Base-by-base conservation (phyloP, 805 yeast species). In the Nakazawaea peltata region DNA sequence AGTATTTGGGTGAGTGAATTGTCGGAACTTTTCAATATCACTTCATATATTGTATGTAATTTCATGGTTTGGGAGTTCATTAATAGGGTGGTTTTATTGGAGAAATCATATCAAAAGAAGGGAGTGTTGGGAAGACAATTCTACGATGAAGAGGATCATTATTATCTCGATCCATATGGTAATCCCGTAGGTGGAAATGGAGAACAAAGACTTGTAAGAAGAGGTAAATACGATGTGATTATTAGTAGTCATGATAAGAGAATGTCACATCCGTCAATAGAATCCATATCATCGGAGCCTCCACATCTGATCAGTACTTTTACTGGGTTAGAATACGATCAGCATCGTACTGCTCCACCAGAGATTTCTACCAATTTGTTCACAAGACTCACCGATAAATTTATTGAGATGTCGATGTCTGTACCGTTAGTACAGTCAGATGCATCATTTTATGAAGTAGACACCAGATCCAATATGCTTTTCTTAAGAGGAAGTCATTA, bases 1-100 rank as follows among this genome's bases (percentile, higher is more conserved):
- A 77, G 75, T 51, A 65, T 77, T 5, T 84, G 87, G 82, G 76
- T 78, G n/a, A 71, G 71, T 39, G 81, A 78, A 42, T 61, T 82
- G 34, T 75, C 86, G 15, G 90, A 82, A 49, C 62, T 82, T 29
- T 81, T 82, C 54, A 77, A 81, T 29, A 71, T 83, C 14, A 77
- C 82, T 1, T 71, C 80, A n/a, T 80, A 78, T 50, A 71, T 81
- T 7, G 63, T 80, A 15, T 71, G 84, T 24, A 81, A 84, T 21
- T 81, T 81, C 5, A 67, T 80, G 9, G 83, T 83, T 1, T 82
- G 94, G 92, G 94, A 83, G 54, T 85, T 94, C 90, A 69, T 81
- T 41, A 82, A 81, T 48, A 65, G 81, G 42, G 65, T 79, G 37
- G 69, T 70, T 33, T 61, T 69, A 10, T 53, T 79, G 27, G 77